phyloP scores from a whole-genome alignment of 805 yeast species.

The Candida insectorum region DNA sequence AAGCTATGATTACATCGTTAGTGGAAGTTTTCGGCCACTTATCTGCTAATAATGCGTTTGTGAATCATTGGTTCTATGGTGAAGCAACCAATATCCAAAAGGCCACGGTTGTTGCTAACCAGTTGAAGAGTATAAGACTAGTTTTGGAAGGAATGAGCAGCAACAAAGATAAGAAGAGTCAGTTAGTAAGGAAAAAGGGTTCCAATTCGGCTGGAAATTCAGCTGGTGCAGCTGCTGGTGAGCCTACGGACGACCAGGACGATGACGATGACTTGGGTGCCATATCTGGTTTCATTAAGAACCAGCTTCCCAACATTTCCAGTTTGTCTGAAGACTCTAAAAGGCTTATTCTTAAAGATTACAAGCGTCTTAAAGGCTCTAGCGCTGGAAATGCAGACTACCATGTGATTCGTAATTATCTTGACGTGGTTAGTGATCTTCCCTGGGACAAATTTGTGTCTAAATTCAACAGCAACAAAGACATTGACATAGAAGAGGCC shows the following conservation, averaged over 20 bases:
- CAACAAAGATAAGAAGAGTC: slow-evolving; percentile 7
- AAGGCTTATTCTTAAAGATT: slow-evolving; percentile 45
- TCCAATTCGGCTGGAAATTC: slow-evolving; percentile 35
- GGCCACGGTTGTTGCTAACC: slow-evolving; percentile 53
- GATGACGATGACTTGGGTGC: slow-evolving; percentile 41
- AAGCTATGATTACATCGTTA: slow-evolving; percentile 30
- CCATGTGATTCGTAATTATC: slow-evolving; percentile 60
- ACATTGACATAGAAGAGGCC: slow-evolving; percentile 47
- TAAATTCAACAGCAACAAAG: slow-evolving; percentile 32
- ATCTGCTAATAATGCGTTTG: slow-evolving; percentile 27
- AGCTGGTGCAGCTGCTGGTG: slow-evolving; percentile 42
- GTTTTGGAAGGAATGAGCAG: slow-evolving; percentile 46
- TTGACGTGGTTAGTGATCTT: slow-evolving; percentile 62
- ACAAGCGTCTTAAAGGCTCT: slow-evolving; percentile 51
- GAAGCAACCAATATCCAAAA: slow-evolving; percentile 51
- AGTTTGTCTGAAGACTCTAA: slow-evolving; percentile 36
- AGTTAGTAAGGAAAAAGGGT: slow-evolving; percentile 16
- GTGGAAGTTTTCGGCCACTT: slow-evolving; percentile 34
- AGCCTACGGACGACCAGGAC: slow-evolving; percentile 44
- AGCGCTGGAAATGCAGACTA: slow-evolving; percentile 50
- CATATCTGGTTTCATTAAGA: slow-evolving; percentile 35
- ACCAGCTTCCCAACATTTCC: slow-evolving; percentile 31
- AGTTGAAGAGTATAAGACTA: slow-evolving; percentile 48
- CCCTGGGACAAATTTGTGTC: slow-evolving; percentile 51
- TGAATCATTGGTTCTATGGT: slow-evolving; percentile 45